These are phyloP conservation scores for Lyophyllum decastes DNA, from an alignment of 768 basidiomycete genomes.

Conservation along the genomic window DNA sequence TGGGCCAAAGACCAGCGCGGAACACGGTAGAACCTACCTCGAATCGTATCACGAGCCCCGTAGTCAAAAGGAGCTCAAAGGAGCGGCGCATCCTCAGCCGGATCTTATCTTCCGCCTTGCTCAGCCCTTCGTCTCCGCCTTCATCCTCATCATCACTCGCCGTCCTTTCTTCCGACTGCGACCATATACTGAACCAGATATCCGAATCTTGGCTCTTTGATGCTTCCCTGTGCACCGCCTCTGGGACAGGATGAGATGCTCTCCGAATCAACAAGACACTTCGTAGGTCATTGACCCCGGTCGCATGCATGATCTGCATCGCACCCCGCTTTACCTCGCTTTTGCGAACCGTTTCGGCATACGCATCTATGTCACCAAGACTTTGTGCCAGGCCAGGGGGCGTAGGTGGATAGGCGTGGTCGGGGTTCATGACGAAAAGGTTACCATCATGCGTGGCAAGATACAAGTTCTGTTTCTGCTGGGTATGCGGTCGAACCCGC, in stretches of 20 bases:
- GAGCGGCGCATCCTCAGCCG: slow-evolving; percentile 59
- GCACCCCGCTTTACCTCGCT: slow-evolving; percentile 64
- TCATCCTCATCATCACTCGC: slow-evolving; percentile 62
- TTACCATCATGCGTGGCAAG: slow-evolving; percentile 72
- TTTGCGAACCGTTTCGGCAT: slow-evolving; percentile 41
- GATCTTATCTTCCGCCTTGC: slow-evolving; percentile 40
- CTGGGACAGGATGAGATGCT: slow-evolving; percentile 51
- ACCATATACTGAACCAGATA: slow-evolving; percentile 32
- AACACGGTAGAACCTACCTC: slow-evolving; percentile 57
- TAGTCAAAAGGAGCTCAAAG: slow-evolving; percentile 76
- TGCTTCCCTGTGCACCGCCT: slow-evolving; percentile 35
- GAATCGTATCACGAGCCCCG: slow-evolving; percentile 70
- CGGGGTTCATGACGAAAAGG: slow-evolving; percentile 58
- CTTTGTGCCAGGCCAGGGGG: slow-evolving; percentile 56
- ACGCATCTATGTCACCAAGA: slow-evolving; percentile 25
- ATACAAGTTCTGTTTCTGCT: slow-evolving; percentile 62
- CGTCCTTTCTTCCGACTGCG: slow-evolving; percentile 37
- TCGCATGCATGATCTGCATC: slow-evolving; percentile 61
- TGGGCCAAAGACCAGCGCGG: neutral
- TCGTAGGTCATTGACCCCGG: slow-evolving; percentile 75
- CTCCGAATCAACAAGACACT: slow-evolving; percentile 65
- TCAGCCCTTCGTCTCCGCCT: slow-evolving; percentile 61
- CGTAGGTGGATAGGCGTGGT: slow-evolving; percentile 64
- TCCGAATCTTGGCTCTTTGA: slow-evolving; percentile 31
- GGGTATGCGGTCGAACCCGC: slow-evolving; percentile 61